These are phyloP conservation scores for Lactarius sp. DNA, from an alignment of 768 basidiomycete genomes.

Conservation along the genomic window DNA sequence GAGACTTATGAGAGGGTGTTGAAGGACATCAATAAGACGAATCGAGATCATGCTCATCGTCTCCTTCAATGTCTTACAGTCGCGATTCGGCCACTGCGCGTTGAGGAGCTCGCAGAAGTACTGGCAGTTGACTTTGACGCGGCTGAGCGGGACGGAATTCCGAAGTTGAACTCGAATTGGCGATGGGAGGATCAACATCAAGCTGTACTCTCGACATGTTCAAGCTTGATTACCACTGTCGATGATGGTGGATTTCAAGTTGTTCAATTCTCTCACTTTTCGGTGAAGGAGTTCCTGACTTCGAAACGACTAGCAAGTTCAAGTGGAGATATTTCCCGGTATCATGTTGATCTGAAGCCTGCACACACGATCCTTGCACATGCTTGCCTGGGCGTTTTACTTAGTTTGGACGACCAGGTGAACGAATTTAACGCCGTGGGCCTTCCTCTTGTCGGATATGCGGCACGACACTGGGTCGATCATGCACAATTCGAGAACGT, in stretches of 20 bases:
- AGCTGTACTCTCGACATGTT: constrained; percentile 10
- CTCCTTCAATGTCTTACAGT: constrained; percentile 4
- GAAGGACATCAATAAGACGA: background rate
- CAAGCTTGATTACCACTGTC: constrained; percentile 6
- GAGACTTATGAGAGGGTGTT: constrained; percentile 5
- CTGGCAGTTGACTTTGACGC: constrained; percentile 17
- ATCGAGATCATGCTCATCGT: background rate
- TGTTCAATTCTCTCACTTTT: constrained; percentile 13
- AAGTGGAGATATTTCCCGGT: background rate
- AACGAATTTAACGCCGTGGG: background rate
- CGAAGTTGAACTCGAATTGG: background rate
- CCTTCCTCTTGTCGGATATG: background rate
- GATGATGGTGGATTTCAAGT: background rate
- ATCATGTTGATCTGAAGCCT: background rate
- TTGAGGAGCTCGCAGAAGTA: constrained; percentile 1
- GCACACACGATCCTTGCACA: constrained; percentile 9
- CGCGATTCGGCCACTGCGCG: background rate
- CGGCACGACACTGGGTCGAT: background rate
- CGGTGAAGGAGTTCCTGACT: constrained; percentile 11
- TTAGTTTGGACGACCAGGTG: background rate
- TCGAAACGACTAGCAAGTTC: background rate
- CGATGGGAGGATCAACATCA: background rate
- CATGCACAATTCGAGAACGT: constrained; percentile 1
- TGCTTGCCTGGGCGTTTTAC: constrained; percentile 3
- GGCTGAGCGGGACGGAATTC: background rate